phyloP scores from a whole-genome alignment of 257 asterid genomes.

The Oldenlandia corymbosa region DNA sequence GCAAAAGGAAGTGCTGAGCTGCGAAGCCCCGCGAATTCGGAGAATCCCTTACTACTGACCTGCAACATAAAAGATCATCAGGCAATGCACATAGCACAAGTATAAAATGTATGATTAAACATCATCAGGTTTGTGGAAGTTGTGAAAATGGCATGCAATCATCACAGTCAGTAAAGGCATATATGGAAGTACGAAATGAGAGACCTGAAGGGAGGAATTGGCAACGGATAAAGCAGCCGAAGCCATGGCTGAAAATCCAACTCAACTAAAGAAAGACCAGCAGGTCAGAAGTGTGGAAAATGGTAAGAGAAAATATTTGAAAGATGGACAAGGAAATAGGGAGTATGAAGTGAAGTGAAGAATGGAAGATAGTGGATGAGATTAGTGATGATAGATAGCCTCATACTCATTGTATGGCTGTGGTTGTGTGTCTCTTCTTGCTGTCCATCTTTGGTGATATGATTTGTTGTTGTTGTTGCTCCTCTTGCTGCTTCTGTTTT shows the following conservation, averaged over 20 bases:
- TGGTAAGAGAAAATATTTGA: slow-evolving; percentile 11
- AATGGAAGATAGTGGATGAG: slow-evolving; percentile 50
- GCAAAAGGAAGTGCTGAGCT: slow-evolving; percentile 53
- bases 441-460: slow-evolving; percentile 9
- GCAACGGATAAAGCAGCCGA: slow-evolving; percentile 71
- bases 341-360: background rate
- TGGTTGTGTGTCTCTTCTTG: slow-evolving; percentile 22
- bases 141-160: too few relatives aligned
- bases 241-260: slow-evolving; percentile 42
- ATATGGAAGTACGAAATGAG: too few relatives aligned
- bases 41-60: slow-evolving; percentile 81
- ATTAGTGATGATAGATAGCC: slow-evolving; percentile 61
- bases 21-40: slow-evolving; percentile 75
- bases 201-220: slow-evolving; percentile 77
- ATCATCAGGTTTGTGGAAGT: too few relatives aligned
- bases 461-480: background rate
- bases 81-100: background rate
- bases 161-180: too few relatives aligned
- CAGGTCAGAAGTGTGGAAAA: too few relatives aligned
- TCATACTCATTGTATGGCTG: slow-evolving; percentile 78
- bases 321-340: slow-evolving; percentile 14
- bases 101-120: too few relatives aligned
- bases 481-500: slow-evolving; percentile 3
- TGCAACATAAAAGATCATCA: too few relatives aligned
- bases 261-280: background rate